Evolutionary conservation across 306 rosid species (phyloP).

Genomic region (Bauhinia variegata): DNA sequence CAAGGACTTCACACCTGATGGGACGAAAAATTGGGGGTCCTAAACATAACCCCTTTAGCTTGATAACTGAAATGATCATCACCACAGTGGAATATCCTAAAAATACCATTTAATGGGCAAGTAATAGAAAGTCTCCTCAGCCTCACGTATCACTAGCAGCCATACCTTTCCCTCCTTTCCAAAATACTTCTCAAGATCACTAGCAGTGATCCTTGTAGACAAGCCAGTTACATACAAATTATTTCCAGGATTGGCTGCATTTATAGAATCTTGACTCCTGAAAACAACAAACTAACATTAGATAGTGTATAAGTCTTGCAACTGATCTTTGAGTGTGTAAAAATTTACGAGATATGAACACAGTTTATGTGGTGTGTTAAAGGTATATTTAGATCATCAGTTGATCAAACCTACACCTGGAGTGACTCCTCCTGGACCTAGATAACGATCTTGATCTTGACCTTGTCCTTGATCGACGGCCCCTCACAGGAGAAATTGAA

Average conservation of each 20-base stretch:
- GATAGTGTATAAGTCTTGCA: background rate
- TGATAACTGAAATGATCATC: background rate
- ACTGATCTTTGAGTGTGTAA: background rate
- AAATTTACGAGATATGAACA: background rate
- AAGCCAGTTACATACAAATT: slow-evolving; percentile 56
- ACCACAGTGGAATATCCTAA: background rate
- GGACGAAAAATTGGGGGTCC: no score
- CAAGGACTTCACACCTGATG: no score
- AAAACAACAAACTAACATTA: slow-evolving; percentile 26
- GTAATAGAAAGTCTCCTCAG: no score
- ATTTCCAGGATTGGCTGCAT: slow-evolving; percentile 53
- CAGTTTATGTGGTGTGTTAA: background rate
- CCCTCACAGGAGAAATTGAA: slow-evolving; percentile 44
- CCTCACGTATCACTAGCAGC: no score
- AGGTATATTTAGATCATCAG: background rate
- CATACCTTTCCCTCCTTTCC: slow-evolving; percentile 51
- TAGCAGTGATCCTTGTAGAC: slow-evolving; percentile 47
- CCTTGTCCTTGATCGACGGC: slow-evolving; percentile 28
- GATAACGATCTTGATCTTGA: slow-evolving; percentile 38
- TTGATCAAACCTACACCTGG: slow-evolving; percentile 31
- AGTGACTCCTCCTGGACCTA: slow-evolving; percentile 51
- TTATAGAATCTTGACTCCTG: slow-evolving; percentile 44
- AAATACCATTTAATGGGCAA: background rate
- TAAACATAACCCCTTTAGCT: background rate
- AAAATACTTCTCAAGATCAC: slow-evolving; percentile 50